Evolutionary conservation across 2,329 filamentous ascomycete genomes (phyloP).

Genomic region (Penicillium sp.): DNA sequence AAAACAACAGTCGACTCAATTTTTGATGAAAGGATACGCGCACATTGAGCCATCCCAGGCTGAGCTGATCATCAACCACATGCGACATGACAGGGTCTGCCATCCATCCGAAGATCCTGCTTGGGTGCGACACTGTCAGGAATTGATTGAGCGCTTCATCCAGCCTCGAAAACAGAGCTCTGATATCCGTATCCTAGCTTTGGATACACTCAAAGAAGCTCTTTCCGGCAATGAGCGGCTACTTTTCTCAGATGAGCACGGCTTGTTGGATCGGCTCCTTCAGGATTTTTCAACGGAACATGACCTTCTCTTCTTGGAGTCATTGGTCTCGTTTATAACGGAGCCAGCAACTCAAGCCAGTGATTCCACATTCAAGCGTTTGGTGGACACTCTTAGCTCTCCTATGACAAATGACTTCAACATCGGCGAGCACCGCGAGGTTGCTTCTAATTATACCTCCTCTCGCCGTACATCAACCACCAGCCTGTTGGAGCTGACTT

Average conservation of each 20-base stretch:
- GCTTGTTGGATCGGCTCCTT: conserved; percentile 34
- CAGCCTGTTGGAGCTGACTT: conserved; percentile 31
- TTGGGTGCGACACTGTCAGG: conserved; percentile 36
- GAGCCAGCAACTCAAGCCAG: conserved; percentile 32
- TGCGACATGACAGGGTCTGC: conserved; percentile 35
- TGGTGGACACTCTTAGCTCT: conserved; percentile 35
- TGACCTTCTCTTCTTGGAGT: conserved; percentile 39
- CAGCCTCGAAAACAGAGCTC: conserved; percentile 37
- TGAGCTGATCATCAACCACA: conserved; percentile 37
- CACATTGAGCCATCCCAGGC: conserved; percentile 40
- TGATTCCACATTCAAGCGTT: conserved; percentile 31
- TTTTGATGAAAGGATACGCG: conserved; percentile 37
- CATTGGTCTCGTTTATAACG: conserved; percentile 40
- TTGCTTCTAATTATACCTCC: conserved; percentile 34
- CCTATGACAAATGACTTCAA: conserved; percentile 37
- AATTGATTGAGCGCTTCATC: conserved; percentile 39
- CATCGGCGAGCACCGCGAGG: conserved; percentile 36
- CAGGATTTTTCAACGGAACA: conserved; percentile 37
- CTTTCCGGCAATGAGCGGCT: conserved; percentile 33
- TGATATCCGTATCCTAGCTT: conserved; percentile 40
- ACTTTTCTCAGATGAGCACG: conserved; percentile 32
- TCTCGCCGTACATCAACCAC: conserved; percentile 31
- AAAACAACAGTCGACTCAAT: conserved; percentile 34
- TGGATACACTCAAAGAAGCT: conserved; percentile 41
- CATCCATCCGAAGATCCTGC: conserved; percentile 29